Base-by-base conservation (phyloP, 805 yeast species). In the Clavispora fructus region DNA sequence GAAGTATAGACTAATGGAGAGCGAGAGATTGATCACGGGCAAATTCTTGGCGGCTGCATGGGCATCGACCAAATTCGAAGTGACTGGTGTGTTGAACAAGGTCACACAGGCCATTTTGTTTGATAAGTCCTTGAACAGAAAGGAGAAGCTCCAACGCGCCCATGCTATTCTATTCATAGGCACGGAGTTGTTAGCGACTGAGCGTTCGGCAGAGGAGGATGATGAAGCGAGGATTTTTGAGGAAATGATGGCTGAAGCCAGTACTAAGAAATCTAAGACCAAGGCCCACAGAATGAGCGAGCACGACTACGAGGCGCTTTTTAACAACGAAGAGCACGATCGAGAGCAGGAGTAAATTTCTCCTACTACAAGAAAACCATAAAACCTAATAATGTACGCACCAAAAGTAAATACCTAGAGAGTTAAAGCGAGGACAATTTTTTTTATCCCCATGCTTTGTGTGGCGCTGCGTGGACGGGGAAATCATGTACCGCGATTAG, bases 11-110 rank as follows among this genome's bases (percentile, higher is more conserved):
- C 67, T 65, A 44, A 89, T 83, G 1, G 94, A 89, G 60, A 79
- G 86, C 68, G 97, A 92, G 59, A 78, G 89, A 42, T 69, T 79
- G 46, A 77, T 92, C 51, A 82, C 89, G 45, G 98, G 99, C 23
- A 94, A 92, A 63, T 79, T 94, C 19, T 74, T 94, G 42, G 92
- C 94, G 7, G 90, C 96, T 1, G 95, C 96, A 16, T 94, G 99
- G 99, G 87, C 87, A 19, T 87, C 95, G 35, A 88, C 96, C 17
- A 83, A 86, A 55, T 84, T 82, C 65, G 99, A 94, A 68, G 82
- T 91, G 44, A 79, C 94, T 41, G 91, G 85, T 29, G 90, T 90
- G 9, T 87, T 94, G 63, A 94, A 87, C 53, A 75, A 74, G 48
- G 86, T 91, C 6, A 71, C 91, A 39, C 70, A 78, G 49, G 59